Evolutionary conservation across 2,329 filamentous ascomycete genomes (phyloP).

Genomic region (Calonectria naviculata): DNA sequence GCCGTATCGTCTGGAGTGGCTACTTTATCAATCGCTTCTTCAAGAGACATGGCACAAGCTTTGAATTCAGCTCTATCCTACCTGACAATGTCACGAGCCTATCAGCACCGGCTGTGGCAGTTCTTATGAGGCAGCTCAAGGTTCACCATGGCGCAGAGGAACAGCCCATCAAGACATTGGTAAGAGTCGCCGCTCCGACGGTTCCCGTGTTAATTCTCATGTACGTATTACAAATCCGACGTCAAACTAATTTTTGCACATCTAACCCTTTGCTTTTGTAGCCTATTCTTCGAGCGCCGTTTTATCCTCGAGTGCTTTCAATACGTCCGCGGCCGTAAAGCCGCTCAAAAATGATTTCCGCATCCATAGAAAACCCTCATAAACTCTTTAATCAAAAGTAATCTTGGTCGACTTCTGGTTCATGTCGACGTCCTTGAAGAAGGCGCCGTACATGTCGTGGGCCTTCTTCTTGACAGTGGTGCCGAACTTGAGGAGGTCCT

Average conservation of each 20-base stretch:
- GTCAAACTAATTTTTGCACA: constrained; percentile 26
- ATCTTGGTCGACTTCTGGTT: constrained; percentile 92
- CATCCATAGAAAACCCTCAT: constrained; percentile 52
- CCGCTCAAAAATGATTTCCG: constrained; percentile 42
- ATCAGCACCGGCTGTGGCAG: constrained; percentile 40
- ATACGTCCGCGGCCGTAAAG: constrained; percentile 50
- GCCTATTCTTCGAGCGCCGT: constrained; percentile 63
- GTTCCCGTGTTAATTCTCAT: constrained; percentile 65
- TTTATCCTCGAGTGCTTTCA: constrained; percentile 64
- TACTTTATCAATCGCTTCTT: constrained; percentile 79
- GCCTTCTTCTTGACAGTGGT: constrained; percentile 99
- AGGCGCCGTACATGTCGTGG: constrained; percentile 93
- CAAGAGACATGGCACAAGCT: constrained; percentile 49
- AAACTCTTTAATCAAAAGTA: constrained; percentile 75
- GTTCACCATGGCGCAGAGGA: constrained; percentile 36
- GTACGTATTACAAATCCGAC: constrained; percentile 61
- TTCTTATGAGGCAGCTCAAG: constrained; percentile 40
- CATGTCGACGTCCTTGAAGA: constrained; percentile 90
- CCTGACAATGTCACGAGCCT: constrained; percentile 39
- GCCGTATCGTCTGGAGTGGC: constrained; percentile 85
- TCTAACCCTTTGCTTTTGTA: constrained; percentile 46
- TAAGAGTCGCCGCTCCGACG: constrained; percentile 62
- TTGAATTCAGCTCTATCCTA: constrained; percentile 41
- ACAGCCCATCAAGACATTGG: constrained; percentile 47
- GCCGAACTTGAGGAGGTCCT: constrained; percentile 93